Base-by-base conservation (phyloP, 2,329 filamentous ascomycete genomes). In the Sporothrix euskadiensis region DNA sequence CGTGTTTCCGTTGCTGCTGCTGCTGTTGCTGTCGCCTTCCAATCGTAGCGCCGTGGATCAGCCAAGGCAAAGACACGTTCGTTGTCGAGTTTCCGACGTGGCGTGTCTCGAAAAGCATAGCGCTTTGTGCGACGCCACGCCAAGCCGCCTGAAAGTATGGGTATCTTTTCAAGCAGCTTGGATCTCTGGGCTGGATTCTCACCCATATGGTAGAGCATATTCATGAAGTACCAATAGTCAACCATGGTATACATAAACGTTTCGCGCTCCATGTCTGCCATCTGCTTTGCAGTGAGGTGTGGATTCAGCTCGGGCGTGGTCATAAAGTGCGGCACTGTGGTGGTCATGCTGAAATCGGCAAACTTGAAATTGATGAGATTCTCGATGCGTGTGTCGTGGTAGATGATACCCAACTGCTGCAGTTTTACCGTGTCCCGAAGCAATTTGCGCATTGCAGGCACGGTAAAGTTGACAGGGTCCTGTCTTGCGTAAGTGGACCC, bases 281-380 rank as follows among this genome's bases (percentile, higher is more conserved):
- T 59, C 22, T 59, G 22, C 56, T 59, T 10, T 14, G 56, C 56
- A 16, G 26, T 59, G 56, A 68, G 65, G 68, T 76, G 73, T 7
- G 59, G 59, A 44, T 65, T 65, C 32, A 65, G 59, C 59, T 65
- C 59, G 16, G 59, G 59, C 5, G 30, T 65, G 32, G 39, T 44
- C 32, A 44, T 22, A 26, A 44, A 65, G 35, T 65, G 59, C 32
- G 59, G 59, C 32, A 65, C 32, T 32, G 59, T 65, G 59, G 44
- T n/a, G 14, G 59, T 32, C 59, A 9, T 22, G 32, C 59, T 65
- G 39, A 65, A 65, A 12, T 65, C 59, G 59, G 1, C 59, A 4
- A 65, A 6, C 59, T 44, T 41, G 59, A 16, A 16, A 14, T n/a
- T 22, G 59, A 65, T 4, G 6, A 65, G 35, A n/a, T 65, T 44